A percentile compares a stretch with the other conserved stretches of the same genome.
These are phyloP conservation scores for Schwanniomyces polymorphus DNA, from an alignment of 805 yeast species.

Conservation along the genomic window DNA sequence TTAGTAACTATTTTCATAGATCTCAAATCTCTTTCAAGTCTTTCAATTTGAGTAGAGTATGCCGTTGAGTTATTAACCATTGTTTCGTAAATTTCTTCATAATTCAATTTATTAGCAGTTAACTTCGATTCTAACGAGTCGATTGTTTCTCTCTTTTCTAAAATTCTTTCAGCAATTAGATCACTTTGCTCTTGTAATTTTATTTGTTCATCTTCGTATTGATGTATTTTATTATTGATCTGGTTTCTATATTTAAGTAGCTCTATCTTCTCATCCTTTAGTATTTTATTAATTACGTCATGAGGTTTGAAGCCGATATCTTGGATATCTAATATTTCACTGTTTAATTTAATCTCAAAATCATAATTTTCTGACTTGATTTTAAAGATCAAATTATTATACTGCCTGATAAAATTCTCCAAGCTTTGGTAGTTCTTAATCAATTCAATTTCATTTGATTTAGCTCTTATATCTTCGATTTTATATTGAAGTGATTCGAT, in stretches of 20 bases:
- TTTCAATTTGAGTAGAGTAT: slow-evolving; percentile 65
- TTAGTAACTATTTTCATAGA: slow-evolving; percentile 47
- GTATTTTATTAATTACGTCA: slow-evolving; percentile 45
- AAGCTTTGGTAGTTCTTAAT: slow-evolving; percentile 51
- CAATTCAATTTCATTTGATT: slow-evolving; percentile 50
- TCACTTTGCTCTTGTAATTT: slow-evolving; percentile 61
- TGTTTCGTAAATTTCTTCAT: slow-evolving; percentile 56
- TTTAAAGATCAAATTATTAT: slow-evolving; percentile 54
- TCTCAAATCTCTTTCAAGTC: slow-evolving; percentile 57
- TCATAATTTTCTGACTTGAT: slow-evolving; percentile 30
- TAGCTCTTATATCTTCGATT: slow-evolving; percentile 46
- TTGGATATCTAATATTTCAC: slow-evolving; percentile 6
- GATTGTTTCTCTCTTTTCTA: slow-evolving; percentile 55
- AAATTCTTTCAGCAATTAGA: slow-evolving; percentile 51
- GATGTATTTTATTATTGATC: slow-evolving; percentile 46
- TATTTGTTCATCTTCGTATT: slow-evolving; percentile 56
- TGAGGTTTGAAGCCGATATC: slow-evolving; percentile 17
- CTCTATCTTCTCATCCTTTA: slow-evolving; percentile 45
- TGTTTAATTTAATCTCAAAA: slow-evolving; percentile 40
- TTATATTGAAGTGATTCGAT: slow-evolving; percentile 47
- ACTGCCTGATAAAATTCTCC: slow-evolving; percentile 52
- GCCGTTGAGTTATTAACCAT: slow-evolving; percentile 53
- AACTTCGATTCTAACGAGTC: slow-evolving; percentile 60
- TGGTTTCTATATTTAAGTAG: slow-evolving; percentile 27
- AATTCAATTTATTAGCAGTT: slow-evolving; percentile 49